Conservation (phyloP, 306 rosid genomes). For the Prunus salicina region DNA sequence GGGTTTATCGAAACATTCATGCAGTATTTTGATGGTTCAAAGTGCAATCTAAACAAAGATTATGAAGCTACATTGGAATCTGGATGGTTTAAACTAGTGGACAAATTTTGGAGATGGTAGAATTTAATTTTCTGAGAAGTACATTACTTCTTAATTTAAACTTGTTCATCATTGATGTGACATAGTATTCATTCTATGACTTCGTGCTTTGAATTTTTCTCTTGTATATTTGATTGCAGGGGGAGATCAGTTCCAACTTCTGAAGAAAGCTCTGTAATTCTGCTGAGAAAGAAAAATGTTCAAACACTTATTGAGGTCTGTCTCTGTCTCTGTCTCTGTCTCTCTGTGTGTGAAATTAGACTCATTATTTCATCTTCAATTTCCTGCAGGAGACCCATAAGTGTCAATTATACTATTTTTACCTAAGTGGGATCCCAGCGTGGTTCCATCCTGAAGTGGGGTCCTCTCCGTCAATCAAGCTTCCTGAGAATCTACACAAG, state of each 20-base stretch:
- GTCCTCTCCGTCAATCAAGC: not conserved
- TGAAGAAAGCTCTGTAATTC: not conserved
- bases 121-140: not conserved
- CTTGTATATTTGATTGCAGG: conserved; percentile 1
- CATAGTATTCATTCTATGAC: not conserved
- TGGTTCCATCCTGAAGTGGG: not conserved
- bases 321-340: no score
- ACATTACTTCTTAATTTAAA: not conserved
- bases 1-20: not conserved
- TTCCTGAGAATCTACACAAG: not conserved
- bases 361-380: not conserved
- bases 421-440: not conserved
- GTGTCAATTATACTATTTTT: not conserved
- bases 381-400: not conserved
- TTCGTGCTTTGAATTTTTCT: not conserved
- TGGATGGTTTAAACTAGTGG: not conserved
- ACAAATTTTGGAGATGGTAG: not conserved
- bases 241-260: not conserved
- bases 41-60: not conserved
- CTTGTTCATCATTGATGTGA: not conserved
- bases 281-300: not conserved
- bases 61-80: not conserved
- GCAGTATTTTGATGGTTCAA: no score
- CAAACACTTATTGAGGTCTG: not conserved
- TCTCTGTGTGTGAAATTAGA: not conserved